Evolutionary conservation across 192 early-diverging fungal species (phyloP).

Genomic region (Podila clonocystis): DNA sequence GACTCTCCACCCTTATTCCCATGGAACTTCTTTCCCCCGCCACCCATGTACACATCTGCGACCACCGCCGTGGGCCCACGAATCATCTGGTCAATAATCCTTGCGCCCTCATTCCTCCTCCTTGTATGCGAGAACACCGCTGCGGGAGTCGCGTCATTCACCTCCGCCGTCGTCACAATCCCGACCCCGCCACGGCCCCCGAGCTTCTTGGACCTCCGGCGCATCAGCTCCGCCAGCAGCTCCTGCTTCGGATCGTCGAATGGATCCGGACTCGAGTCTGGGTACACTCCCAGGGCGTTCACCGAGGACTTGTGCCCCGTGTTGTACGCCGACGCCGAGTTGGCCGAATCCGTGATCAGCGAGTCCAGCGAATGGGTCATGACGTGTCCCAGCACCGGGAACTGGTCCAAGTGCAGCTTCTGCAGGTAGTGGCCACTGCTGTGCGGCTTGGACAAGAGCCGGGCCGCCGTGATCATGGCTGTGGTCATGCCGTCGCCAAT

Average conservation of each 20-base stretch:
- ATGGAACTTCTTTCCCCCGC: constrained; percentile 69
- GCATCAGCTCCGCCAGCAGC: constrained; percentile 66
- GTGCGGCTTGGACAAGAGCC: constrained; percentile 63
- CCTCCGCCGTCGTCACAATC: constrained; percentile 69
- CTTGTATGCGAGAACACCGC: constrained; percentile 72
- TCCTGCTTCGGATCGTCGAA: constrained; percentile 75
- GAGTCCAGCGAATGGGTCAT: constrained; percentile 72
- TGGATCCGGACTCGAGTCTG: constrained; percentile 65
- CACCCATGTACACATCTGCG: constrained; percentile 71
- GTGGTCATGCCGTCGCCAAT: constrained; percentile 73
- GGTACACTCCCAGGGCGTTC: constrained; percentile 67
- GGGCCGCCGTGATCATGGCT: constrained; percentile 69
- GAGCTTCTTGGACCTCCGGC: constrained; percentile 63
- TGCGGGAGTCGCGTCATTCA: constrained; percentile 72
- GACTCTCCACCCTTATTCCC: constrained; percentile 45
- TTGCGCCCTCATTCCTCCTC: constrained; percentile 55
- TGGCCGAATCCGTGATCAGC: constrained; percentile 75
- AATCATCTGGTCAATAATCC: constrained; percentile 68
- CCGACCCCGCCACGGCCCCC: constrained; percentile 64
- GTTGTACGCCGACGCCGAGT: constrained; percentile 71
- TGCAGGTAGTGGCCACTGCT: constrained; percentile 66
- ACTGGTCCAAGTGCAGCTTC: constrained; percentile 53
- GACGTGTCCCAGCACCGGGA: constrained; percentile 61
- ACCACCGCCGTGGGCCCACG: constrained; percentile 61
- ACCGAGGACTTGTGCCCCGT: constrained; percentile 68